Evolutionary conservation across 2,329 filamentous ascomycete genomes (phyloP).

Genomic region (Mycocentrospora acerina): DNA sequence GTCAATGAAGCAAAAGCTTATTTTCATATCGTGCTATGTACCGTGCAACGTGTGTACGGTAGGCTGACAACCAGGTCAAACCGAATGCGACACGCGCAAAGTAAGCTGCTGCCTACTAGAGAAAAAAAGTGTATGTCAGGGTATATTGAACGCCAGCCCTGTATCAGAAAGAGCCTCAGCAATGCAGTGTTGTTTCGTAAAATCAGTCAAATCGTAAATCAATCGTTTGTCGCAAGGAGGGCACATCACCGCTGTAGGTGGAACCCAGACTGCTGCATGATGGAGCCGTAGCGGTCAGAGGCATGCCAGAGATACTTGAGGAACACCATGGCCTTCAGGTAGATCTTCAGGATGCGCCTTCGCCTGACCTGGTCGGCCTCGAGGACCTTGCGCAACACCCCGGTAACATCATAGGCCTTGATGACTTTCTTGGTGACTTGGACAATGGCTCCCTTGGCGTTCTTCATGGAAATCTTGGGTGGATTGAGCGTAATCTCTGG

Average conservation of each 20-base stretch:
- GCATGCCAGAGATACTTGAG: constrained; percentile 24
- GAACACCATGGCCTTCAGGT: constrained; percentile 27
- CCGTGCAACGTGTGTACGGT: no score
- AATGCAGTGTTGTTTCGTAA: not conserved
- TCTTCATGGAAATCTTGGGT: constrained; percentile 19
- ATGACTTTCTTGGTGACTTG: constrained; percentile 18
- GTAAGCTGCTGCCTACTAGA: no score
- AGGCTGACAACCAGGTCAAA: no score
- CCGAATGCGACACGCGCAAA: no score
- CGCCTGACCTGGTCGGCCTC: constrained; percentile 25
- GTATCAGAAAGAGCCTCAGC: not conserved
- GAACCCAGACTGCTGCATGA: constrained; percentile 28
- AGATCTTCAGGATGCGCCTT: constrained; percentile 19
- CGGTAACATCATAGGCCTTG: constrained; percentile 18
- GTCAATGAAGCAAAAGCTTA: no score
- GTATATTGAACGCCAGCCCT: not conserved
- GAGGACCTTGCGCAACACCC: constrained; percentile 22
- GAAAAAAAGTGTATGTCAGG: not conserved
- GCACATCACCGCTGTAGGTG: constrained; percentile 27
- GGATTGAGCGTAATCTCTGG: constrained; percentile 20
- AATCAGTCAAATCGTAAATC: not conserved
- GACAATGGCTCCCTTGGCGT: constrained; percentile 23
- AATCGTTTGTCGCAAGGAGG: no score
- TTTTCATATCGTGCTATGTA: no score
- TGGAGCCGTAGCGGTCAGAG: constrained; percentile 26